Base-by-base conservation (phyloP, 306 rosid genomes). In the Vigna nakashimae region DNA sequence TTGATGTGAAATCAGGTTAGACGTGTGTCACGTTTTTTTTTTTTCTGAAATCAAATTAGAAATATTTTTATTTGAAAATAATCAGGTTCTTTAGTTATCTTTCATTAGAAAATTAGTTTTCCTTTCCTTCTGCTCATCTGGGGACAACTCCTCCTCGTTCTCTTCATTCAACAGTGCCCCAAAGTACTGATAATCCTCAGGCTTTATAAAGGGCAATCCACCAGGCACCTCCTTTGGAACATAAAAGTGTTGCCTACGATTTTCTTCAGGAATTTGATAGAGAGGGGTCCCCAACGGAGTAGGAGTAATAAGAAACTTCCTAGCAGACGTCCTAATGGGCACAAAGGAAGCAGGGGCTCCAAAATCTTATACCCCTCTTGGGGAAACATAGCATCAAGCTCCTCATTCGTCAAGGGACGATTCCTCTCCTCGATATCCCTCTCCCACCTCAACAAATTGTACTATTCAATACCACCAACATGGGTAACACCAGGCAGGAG, bases 341-440 rank as follows among this genome's bases (percentile, higher is more conserved):
- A 81, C 85, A 75, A 75, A 81, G 2, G 81, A 59, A 28, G 77
- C 81, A 49, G 85, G 85, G 12, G 85, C 0, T 81, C 81, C 85
- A 81, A 70, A 60, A 81, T 38, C 85, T 75, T 75, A 42, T 81
- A 81, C 59, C 85, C 85, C 46, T 81, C 81, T 69, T 60, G 80
- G 0, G 81, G 85, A 40, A 81, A 81, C 81, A 81, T 81, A 4
- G 77, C 81, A 81, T 81, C 85, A 81, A 81, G 85, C 24, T 81
- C 85, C 20, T 81, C 85, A 81, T 81, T 81, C 28, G 81, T 81
- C 81, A 1, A 1, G 0, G 0, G 85, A 8, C 85, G 72, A 75
- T 81, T 81, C 85, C 85, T 69, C 81, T 81, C 85, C 20, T 81
- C 85, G 60, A 81, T 81, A 75, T 75, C 85, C 60, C 81, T 81